Evolutionary conservation across 1,284 basidiomycete genomes (phyloP), one percentile per base, ranked within the genome.

Genomic region (Wallemia ichthyophaga): DNA sequence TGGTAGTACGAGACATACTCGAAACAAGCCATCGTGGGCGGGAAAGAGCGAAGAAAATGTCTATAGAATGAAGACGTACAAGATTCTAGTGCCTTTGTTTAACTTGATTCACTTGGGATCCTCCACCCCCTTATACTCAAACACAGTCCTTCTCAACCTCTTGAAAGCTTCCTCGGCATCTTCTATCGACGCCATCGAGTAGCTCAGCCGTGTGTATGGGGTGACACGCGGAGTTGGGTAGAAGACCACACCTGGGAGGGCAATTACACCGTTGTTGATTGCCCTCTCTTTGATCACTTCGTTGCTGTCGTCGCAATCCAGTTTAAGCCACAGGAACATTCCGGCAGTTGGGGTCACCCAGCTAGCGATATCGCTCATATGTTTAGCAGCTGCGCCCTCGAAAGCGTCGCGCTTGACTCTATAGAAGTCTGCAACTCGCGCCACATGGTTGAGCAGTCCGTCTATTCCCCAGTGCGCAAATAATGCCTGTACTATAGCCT

Each of bases 321-420:
- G 62, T 60, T 73, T 78, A 61, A 66, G 82, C 85, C 85, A 89
- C 66, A 85, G 78, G 71, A 89, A 88, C 83, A 88, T 83, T 69
- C 55, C 55, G 25, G 55, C 55, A 11, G 5, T 25, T 11, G 55
- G 55, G 2, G 55, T 56, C 48, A 73, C 77, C 88, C 89, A 96
- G 63, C 82, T 80, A 2, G 80, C 86, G 24, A 89, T 70, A 1
- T 79, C 84, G 59, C 73, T 73, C 27, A 95, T 75, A 66, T 91
- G 76, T 66, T 76, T 78, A 60, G 76, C 72, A 69, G 89, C 81
- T 28, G 82, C 80, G 1, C 69, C 68, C 67, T 89, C 83, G 67
- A 95, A 94, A 9, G 79, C 72, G 66, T 86, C 80, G 24, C 87
- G 74, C 66, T 86, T 83, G 63, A 73, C 69, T 59, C 76, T 75